phyloP scores from a whole-genome alignment of 345 rosid species.

The Salix arbutifolia region DNA sequence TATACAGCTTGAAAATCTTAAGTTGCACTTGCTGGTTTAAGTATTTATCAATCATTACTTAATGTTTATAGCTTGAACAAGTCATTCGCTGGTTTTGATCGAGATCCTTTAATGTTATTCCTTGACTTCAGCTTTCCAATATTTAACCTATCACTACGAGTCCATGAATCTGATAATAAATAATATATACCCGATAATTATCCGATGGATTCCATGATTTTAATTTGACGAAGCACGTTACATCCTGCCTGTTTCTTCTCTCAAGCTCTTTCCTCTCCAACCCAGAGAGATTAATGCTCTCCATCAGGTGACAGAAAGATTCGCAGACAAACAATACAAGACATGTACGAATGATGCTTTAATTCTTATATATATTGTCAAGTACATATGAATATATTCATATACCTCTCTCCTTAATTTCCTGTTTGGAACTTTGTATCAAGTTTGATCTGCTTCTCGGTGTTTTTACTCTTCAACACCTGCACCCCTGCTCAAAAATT shows the following conservation, averaged over 20 bases:
- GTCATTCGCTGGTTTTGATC: not conserved
- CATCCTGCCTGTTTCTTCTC: not conserved
- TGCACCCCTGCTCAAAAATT: not conserved
- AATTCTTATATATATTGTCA: not conserved
- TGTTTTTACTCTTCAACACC: not conserved
- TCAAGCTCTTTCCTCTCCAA: not conserved
- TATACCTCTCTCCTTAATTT: not conserved
- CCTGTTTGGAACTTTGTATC: not conserved
- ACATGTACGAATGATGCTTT: slow-evolving; percentile 8
- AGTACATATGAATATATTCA: not conserved
- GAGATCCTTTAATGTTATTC: not conserved
- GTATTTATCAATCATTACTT: not conserved
- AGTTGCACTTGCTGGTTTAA: not conserved
- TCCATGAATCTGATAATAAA: not conserved
- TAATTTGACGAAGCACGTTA: not conserved
- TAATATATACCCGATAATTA: not conserved
- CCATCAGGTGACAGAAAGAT: not conserved
- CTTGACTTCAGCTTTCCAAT: not conserved
- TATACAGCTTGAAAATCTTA: not conserved
- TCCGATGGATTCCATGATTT: not conserved
- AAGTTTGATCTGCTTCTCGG: not conserved
- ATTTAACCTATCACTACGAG: not conserved
- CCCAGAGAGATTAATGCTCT: not conserved
- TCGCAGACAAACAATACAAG: slow-evolving; percentile 15
- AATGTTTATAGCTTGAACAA: not conserved